phyloP scores from a whole-genome alignment of 225 moss, liverwort and hornwort genomes.

The Asterella californica region DNA sequence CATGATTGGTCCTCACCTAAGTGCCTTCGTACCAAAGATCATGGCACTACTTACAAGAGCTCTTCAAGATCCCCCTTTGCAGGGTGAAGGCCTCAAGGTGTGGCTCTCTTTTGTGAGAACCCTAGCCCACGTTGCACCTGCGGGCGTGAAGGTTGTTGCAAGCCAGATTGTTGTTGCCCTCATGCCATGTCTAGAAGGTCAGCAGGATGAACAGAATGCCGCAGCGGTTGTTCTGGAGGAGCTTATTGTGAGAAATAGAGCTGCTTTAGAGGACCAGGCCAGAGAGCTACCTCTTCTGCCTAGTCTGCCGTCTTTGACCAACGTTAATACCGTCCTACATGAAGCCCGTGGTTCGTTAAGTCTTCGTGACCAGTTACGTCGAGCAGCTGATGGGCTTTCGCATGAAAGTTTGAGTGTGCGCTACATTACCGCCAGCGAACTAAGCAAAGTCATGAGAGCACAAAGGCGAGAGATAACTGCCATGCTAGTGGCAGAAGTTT shows the following conservation, averaged over 20 bases:
- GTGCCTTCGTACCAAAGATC: slow-evolving; percentile 96
- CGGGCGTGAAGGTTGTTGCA: slow-evolving; percentile 80
- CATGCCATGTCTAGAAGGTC: slow-evolving; percentile 89
- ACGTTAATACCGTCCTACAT: slow-evolving; percentile 77
- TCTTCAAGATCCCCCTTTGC: slow-evolving; percentile 71
- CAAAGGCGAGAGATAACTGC: slow-evolving; percentile 79
- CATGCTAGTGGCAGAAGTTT: slow-evolving; percentile 83
- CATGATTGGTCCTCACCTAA: slow-evolving; percentile 87
- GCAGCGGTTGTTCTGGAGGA: slow-evolving; percentile 92
- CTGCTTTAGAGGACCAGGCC: slow-evolving; percentile 76
- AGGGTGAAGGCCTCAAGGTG: slow-evolving; percentile 78
- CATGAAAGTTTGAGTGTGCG: slow-evolving; percentile 97
- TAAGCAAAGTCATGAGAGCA: slow-evolving; percentile 73
- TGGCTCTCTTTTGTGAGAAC: slow-evolving; percentile 96
- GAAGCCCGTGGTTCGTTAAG: slow-evolving; percentile 85
- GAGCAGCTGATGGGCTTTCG: slow-evolving; percentile 80
- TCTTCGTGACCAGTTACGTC: slow-evolving; percentile 81
- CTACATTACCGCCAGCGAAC: slow-evolving; percentile 92
- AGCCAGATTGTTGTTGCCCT: slow-evolving; percentile 96
- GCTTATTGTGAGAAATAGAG: slow-evolving; percentile 72
- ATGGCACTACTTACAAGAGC: slow-evolving; percentile 94
- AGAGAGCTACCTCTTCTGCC: slow-evolving; percentile 93
- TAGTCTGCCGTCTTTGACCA: slow-evolving; percentile 70
- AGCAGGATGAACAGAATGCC: slow-evolving; percentile 56
- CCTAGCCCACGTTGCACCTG: slow-evolving; percentile 80